Conservation (phyloP, 2,329 filamentous ascomycete genomes). For the Penicillium sclerotiorum region DNA sequence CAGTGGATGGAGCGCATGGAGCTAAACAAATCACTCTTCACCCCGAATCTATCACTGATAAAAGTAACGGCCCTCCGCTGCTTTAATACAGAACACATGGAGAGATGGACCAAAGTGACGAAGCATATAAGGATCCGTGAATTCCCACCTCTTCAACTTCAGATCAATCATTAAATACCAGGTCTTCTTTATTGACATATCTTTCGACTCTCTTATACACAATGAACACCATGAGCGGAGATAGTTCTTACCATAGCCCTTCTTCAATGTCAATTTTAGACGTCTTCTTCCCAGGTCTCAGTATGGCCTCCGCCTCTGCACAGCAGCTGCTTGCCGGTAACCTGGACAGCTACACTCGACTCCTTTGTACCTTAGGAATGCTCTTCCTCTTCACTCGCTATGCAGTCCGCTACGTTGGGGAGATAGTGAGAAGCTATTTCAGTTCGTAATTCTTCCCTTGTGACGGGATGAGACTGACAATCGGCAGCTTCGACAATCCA, state of each 20-base stretch:
- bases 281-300: constrained; percentile 23
- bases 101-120: no score
- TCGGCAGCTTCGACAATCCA: constrained; percentile 12
- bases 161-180: no score
- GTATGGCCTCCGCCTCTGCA: constrained; percentile 15
- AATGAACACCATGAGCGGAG: constrained; percentile 16
- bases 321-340: constrained; percentile 21
- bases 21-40: no score
- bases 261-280: constrained; percentile 21
- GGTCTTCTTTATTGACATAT: no score
- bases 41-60: no score
- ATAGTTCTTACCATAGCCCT: constrained; percentile 5
- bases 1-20: no score
- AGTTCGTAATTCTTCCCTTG: constrained; percentile 17
- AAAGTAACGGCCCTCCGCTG: no score
- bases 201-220: no score
- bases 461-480: constrained; percentile 14
- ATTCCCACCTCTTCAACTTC: no score
- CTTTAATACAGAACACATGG: no score
- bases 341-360: constrained; percentile 19
- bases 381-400: constrained; percentile 21
- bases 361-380: constrained; percentile 17
- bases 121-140: no score
- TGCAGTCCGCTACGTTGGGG: constrained; percentile 16
- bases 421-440: constrained; percentile 22